These are phyloP conservation scores for Cephalotrichum gorgonifer DNA, from an alignment of 2,329 filamentous ascomycete genomes.

Conservation along the genomic window DNA sequence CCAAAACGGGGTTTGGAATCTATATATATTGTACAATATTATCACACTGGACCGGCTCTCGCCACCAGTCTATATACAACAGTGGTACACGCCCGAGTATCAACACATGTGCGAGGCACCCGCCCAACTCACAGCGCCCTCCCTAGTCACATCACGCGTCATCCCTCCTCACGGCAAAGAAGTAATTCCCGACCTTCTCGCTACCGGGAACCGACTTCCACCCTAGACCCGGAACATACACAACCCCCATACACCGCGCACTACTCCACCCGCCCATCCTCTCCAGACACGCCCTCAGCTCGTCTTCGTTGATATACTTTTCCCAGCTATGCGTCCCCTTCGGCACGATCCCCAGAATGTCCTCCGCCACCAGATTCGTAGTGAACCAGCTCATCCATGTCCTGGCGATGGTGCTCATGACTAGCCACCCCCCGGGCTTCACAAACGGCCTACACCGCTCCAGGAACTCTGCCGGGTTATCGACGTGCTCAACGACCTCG, in stretches of 20 bases:
- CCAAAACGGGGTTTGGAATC: not conserved
- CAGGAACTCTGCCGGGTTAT: constrained; percentile 64
- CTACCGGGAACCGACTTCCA: constrained; percentile 77
- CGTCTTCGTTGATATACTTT: constrained; percentile 85
- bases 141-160: constrained; percentile 7
- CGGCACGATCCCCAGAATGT: constrained; percentile 77
- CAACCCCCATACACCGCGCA: constrained; percentile 62
- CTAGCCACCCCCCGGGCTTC: constrained; percentile 83
- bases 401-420: constrained; percentile 84
- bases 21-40: constrained; percentile 1
- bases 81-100: not conserved
- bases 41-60: no score
- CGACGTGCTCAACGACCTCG: constrained; percentile 92
- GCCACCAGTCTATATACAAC: not conserved
- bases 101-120: not conserved
- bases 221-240: constrained; percentile 83
- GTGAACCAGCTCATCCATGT: constrained; percentile 85
- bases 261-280: constrained; percentile 46
- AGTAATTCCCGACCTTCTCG: constrained; percentile 89
- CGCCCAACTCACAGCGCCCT: not conserved
- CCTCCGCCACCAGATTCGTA: constrained; percentile 86
- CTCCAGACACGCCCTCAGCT: constrained; percentile 52
- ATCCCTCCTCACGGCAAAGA: constrained; percentile 65
- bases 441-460: constrained; percentile 63
- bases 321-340: constrained; percentile 91